These are phyloP conservation scores for Microsporum canis DNA, from an alignment of 2,329 filamentous ascomycete genomes.

Conservation along the genomic window DNA sequence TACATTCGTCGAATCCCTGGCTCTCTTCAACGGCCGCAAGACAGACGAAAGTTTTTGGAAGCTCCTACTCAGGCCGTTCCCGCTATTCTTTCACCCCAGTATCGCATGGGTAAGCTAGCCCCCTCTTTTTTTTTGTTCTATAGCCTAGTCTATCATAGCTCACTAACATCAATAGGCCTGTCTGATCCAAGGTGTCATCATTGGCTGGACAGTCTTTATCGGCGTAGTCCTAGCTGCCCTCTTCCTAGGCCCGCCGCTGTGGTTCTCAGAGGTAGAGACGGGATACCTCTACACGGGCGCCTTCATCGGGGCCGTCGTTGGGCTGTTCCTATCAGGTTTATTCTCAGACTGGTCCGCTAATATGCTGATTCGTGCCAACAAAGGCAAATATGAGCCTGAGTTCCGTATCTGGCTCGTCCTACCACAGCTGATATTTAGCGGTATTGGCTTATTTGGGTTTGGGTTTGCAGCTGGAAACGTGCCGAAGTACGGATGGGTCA, in stretches of 20 bases:
- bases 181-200: slow-evolving; percentile 77
- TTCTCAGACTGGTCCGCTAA: slow-evolving; percentile 63
- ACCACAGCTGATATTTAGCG: slow-evolving; percentile 67
- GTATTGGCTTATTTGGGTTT: slow-evolving; percentile 73
- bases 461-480: slow-evolving; percentile 58
- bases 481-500: slow-evolving; percentile 55
- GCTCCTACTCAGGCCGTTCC: slow-evolving; percentile 60
- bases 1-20: slow-evolving; percentile 50
- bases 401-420: slow-evolving; percentile 75
- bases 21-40: slow-evolving; percentile 70
- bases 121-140: not conserved
- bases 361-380: slow-evolving; percentile 60
- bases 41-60: slow-evolving; percentile 61
- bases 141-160: not conserved
- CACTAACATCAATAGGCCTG: slow-evolving; percentile 34
- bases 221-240: slow-evolving; percentile 71
- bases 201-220: slow-evolving; percentile 93
- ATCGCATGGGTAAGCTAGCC: slow-evolving; percentile 58
- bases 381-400: slow-evolving; percentile 80
- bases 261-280: slow-evolving; percentile 67
- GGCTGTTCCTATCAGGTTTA: slow-evolving; percentile 63
- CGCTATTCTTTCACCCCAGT: slow-evolving; percentile 71
- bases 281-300: slow-evolving; percentile 82
- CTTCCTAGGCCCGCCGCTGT: slow-evolving; percentile 69
- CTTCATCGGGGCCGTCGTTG: slow-evolving; percentile 69